These are phyloP conservation scores for Vigna angularis DNA, from an alignment of 306 rosid species.

Conservation along the genomic window DNA sequence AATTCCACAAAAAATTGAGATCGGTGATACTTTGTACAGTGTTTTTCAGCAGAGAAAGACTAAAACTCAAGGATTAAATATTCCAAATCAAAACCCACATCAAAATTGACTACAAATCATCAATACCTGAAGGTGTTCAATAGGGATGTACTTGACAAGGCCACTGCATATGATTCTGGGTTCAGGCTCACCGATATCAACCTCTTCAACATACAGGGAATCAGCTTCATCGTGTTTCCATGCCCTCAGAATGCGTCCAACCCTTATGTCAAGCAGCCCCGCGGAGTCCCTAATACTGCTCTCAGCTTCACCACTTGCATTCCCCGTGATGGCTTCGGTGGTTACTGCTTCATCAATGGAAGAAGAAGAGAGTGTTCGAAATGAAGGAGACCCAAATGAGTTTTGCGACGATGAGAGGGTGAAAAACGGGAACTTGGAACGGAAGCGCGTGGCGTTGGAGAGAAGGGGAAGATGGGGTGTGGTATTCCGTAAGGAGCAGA, in stretches of 20 bases:
- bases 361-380: constrained; percentile 48
- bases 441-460: constrained; percentile 16
- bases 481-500: constrained; percentile 37
- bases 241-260: constrained; percentile 74
- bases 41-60: neutral
- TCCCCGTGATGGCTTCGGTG: constrained; percentile 23
- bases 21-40: neutral
- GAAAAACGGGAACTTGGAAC: constrained; percentile 39
- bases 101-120: neutral
- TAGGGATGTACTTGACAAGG: constrained; percentile 77
- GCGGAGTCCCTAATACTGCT: constrained; percentile 65
- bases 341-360: constrained; percentile 18
- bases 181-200: constrained; percentile 83
- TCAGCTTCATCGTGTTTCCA: constrained; percentile 97
- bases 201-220: constrained; percentile 87
- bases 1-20: neutral
- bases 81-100: neutral
- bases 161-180: constrained; percentile 95
- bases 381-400: constrained; percentile 41
- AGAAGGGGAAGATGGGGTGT: constrained; percentile 36
- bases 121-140: constrained; percentile 69
- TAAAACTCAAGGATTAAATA: too few relatives aligned
- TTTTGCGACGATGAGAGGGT: constrained; percentile 28
- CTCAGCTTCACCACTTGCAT: constrained; percentile 33
- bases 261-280: constrained; percentile 82